These are phyloP conservation scores for Cyclotella kingstonii DNA, from an alignment of 108 stramenopile species.

Conservation along the genomic window DNA sequence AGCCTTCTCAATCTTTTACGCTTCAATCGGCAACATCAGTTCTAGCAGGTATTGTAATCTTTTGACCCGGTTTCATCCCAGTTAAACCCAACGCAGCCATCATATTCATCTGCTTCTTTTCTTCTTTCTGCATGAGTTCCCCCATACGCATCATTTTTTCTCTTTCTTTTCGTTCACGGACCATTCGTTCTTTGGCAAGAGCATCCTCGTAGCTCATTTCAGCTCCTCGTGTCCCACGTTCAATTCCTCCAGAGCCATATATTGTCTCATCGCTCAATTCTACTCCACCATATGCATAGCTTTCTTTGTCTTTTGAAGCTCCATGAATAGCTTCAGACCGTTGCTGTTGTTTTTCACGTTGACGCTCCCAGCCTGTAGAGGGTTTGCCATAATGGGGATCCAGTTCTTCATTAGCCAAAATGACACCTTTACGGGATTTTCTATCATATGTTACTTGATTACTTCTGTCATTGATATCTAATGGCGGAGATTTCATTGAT, in stretches of 20 bases:
- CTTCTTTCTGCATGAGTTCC: constrained; percentile 62
- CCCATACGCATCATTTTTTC: constrained; percentile 33
- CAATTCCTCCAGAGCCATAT: constrained; percentile 43
- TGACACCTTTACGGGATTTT: constrained; percentile 44
- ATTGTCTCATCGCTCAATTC: constrained; percentile 61
- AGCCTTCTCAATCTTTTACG: no score
- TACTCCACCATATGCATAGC: constrained; percentile 30
- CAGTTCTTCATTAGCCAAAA: constrained; percentile 54
- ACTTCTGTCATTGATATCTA: constrained; percentile 24
- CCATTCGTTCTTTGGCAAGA: constrained; percentile 38
- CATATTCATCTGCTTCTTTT: constrained; percentile 64
- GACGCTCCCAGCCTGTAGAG: constrained; percentile 55
- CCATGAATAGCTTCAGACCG: constrained; percentile 54
- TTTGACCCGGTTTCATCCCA: constrained; percentile 60
- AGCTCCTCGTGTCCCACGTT: constrained; percentile 1
- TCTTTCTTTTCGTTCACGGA: constrained; percentile 39
- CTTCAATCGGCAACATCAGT: constrained; percentile 11
- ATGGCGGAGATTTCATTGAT: neutral
- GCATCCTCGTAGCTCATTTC: constrained; percentile 49
- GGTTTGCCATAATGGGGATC: constrained; percentile 27
- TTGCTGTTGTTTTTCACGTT: constrained; percentile 56
- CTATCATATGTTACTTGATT: constrained; percentile 44
- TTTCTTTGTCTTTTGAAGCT: constrained; percentile 49
- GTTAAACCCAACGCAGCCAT: constrained; percentile 64
- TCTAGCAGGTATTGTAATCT: constrained; percentile 60